Evolutionary conservation across 2,329 filamentous ascomycete species (phyloP), one percentile per base, ranked within the genome.

Genomic region (Ceratocystis diversiconidia): DNA sequence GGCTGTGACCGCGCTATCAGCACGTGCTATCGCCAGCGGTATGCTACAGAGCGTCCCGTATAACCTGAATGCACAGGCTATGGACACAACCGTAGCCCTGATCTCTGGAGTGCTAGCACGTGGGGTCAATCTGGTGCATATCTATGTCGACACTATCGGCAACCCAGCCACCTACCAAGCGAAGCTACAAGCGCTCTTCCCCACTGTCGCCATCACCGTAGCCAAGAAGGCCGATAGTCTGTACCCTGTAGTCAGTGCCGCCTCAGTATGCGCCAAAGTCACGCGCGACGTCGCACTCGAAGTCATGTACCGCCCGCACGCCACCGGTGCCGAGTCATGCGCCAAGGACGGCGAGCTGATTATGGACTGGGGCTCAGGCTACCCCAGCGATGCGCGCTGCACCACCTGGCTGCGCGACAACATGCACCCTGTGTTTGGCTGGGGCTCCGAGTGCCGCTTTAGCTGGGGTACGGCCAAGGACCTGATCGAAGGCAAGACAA

Each of bases 401-500:
- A 84, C 87, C 1, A 75, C 77, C 25, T 99, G 94, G 92, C 74
- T 99, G 73, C 89, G 85, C 76, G 78, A 78, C 48, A 94, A 92
- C 69, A 92, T 96, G 86, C 87, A 99, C 72, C 89, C 90, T 2
- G 77, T 97, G 1, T 99, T 97, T 77, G 94, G 94, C 15, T 99
- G 94, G 92, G 92, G 92, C 0, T 83, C 83, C 28, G 92, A 97
- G 76, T 95, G 90, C 73, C 82, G 94, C 3, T 97, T 96, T 72
- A 96, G 91, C 72, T 99, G 94, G 94, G 89, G 88, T 0, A 97
- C 94, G 0, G 89, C 89, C 1, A 96, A 95, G 76, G 92, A 97
- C 72, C 83, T 97, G 84, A 77, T 99, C 3, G 92, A 96, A 70
- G 77, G 79, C n/a, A 90, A 88, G 73, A 79, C 78, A 28, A 84